Evolutionary conservation across 192 early-diverging fungal species (phyloP), one percentile per base, ranked within the genome.

Genomic region (Podila epigama): DNA sequence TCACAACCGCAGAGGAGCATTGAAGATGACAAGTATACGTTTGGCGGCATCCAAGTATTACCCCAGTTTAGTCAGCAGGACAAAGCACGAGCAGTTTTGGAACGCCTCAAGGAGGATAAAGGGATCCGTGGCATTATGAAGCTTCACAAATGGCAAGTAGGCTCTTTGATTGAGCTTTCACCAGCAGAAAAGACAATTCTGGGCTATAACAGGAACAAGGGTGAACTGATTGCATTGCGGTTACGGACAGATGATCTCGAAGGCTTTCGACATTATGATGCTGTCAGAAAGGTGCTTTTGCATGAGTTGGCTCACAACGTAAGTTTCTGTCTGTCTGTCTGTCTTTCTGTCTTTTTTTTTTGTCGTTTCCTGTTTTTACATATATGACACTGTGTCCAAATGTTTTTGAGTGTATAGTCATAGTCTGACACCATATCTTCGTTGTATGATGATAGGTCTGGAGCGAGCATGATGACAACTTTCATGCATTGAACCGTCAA

Each of bases 221-320:
- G 93, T 13, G 81, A 91, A 54, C 73, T 84, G 44, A 94, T 95
- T 67, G 86, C 92, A 0, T 58, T 95, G 16, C 81, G 93, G 54
- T 62, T 95, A n/a, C 81, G 93, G 11, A 94, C 93, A 4, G 86
- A 93, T 78, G 87, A 88, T 66, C 69, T 93, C 56, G 84, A 86
- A 42, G 93, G 93, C 7, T 95, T 95, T 58, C 70, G 93, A 37
- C 85, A 89, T 48, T 95, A 92, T 64, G 82, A 84, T 28, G 79
- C 84, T 0, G 79, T 95, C 8, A 69, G 89, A 20, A 87, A 85
- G 48, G 92, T 93, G 3, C 60, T 95, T 20, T 61, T 95, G 29
- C 93, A 95, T 71, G 93, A 95, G 68, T 83, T 95, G 7, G 75
- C 90, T 5, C 93, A 95, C 58, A 92, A 90, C 79, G 87, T 89